A percentile compares a stretch with the other conserved stretches of the same genome.
phyloP scores from a whole-genome alignment of 768 basidiomycete species.

The Rhodosporidiobolus odoratus region DNA sequence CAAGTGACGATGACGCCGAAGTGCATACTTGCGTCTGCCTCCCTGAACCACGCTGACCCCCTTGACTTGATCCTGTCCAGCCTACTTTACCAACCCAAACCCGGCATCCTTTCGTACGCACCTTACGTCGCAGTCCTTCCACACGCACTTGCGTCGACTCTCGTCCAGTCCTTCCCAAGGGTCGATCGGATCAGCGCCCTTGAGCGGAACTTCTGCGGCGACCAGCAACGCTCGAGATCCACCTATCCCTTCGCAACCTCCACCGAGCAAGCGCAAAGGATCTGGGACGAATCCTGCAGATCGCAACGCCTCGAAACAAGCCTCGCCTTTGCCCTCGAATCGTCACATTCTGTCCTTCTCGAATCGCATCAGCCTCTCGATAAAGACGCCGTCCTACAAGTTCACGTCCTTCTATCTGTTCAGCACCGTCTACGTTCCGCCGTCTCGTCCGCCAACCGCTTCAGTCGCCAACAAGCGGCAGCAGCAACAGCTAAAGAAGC shows the following conservation, averaged over 20 bases:
- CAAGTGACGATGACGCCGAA: neutral
- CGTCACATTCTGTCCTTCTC: constrained; percentile 60
- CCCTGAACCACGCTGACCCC: too few species aligned
- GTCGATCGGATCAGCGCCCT: neutral
- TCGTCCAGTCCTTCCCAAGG: constrained; percentile 15
- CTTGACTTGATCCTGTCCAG: too few species aligned
- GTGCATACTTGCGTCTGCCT: too few species aligned
- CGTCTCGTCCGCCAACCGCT: constrained; percentile 18
- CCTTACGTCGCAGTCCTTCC: constrained; percentile 95
- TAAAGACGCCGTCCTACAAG: constrained; percentile 83
- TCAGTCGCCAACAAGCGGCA: neutral
- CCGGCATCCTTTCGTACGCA: constrained; percentile 90
- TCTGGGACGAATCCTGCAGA: neutral
- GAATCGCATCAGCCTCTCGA: constrained; percentile 82
- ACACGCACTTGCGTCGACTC: constrained; percentile 45
- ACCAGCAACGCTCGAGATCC: constrained; percentile 9
- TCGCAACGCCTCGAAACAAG: neutral
- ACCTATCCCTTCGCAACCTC: neutral
- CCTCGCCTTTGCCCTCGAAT: constrained; percentile 26
- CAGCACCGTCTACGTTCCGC: constrained; percentile 72
- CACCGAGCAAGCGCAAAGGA: neutral
- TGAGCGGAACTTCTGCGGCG: constrained; percentile 15
- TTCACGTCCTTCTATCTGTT: constrained; percentile 82
- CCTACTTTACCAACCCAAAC: constrained; percentile 89
- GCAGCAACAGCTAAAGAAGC: constrained; percentile 9